Conservation (phyloP, 768 basidiomycete genomes). For the Trametes sanguinea region DNA sequence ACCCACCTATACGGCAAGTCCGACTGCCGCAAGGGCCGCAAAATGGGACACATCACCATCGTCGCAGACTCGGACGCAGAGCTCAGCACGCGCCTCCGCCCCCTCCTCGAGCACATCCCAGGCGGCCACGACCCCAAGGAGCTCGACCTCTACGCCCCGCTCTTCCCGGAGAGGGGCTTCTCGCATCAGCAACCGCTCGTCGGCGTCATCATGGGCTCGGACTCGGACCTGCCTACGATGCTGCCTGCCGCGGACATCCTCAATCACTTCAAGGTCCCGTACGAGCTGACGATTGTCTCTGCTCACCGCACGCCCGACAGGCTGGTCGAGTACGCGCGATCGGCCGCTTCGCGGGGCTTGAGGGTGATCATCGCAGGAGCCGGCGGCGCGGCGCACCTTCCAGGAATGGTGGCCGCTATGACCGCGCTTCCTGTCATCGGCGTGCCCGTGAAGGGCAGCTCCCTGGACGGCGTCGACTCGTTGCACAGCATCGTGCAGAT, state of each 20-base stretch:
- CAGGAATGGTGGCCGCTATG: conserved; percentile 98
- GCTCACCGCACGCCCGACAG: conserved; percentile 94
- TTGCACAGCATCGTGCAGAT: conserved; percentile 98
- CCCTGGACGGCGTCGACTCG: conserved; percentile 95
- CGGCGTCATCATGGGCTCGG: conserved; percentile 97
- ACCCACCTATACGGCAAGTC: conserved; percentile 96
- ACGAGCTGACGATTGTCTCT: conserved; percentile 94
- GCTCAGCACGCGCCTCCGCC: conserved; percentile 65
- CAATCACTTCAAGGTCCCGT: conserved; percentile 80
- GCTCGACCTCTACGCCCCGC: conserved; percentile 53
- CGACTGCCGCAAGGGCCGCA: conserved; percentile 85
- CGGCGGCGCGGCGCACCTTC: conserved; percentile 97
- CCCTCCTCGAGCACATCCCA: conserved; percentile 70
- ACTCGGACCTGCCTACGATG: conserved; percentile 96
- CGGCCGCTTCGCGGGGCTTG: conserved; percentile 66
- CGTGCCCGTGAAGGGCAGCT: conserved; percentile 94
- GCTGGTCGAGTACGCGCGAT: conserved; percentile 78
- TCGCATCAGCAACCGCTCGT: conserved; percentile 77
- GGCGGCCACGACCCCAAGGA: conserved; percentile 40
- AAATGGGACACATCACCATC: conserved; percentile 97
- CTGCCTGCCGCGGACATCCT: conserved; percentile 84
- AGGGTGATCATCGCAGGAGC: conserved; percentile 90
- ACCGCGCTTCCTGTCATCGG: conserved; percentile 91
- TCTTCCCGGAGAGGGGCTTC: conserved; percentile 46
- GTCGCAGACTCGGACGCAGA: conserved; percentile 82